These are phyloP conservation scores for Asterochloris erici DNA, from an alignment of 139 green algal species.

Conservation along the genomic window DNA sequence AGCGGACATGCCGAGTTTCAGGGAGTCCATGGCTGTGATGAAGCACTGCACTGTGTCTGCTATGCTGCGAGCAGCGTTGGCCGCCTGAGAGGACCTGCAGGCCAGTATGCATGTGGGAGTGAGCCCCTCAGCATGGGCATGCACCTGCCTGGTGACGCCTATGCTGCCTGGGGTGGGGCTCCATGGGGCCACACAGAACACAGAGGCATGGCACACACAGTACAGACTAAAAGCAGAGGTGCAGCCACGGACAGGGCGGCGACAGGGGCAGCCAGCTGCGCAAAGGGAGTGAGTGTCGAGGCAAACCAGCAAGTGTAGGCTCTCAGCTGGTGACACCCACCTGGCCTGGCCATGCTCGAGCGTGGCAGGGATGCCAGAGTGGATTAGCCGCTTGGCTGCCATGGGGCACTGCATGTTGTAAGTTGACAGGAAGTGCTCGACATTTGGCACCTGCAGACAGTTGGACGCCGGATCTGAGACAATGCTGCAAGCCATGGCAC, in stretches of 20 bases:
- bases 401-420: constrained; percentile 97
- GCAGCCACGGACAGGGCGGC: neutral
- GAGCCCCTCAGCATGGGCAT: too few relatives aligned
- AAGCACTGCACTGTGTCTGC: constrained; percentile 88
- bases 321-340: neutral
- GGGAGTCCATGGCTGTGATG: constrained; percentile 92
- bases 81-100: constrained; percentile 13
- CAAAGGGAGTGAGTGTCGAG: neutral
- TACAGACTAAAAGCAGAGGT: too few relatives aligned
- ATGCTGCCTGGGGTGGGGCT: too few relatives aligned
- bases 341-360: constrained; percentile 63
- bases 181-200: too few relatives aligned
- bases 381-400: constrained; percentile 73
- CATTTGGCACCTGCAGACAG: constrained; percentile 70
- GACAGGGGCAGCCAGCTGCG: neutral
- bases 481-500: neutral
- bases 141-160: too few relatives aligned
- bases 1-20: constrained; percentile 92
- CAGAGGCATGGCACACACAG: too few relatives aligned
- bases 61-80: constrained; percentile 48
- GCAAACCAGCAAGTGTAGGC: neutral
- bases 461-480: neutral
- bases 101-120: neutral
- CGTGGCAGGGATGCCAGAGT: constrained; percentile 80
- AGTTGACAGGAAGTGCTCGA: constrained; percentile 82